phyloP scores from a whole-genome alignment of 108 stramenopile genomes.

The Cylindrotheca closterium region DNA sequence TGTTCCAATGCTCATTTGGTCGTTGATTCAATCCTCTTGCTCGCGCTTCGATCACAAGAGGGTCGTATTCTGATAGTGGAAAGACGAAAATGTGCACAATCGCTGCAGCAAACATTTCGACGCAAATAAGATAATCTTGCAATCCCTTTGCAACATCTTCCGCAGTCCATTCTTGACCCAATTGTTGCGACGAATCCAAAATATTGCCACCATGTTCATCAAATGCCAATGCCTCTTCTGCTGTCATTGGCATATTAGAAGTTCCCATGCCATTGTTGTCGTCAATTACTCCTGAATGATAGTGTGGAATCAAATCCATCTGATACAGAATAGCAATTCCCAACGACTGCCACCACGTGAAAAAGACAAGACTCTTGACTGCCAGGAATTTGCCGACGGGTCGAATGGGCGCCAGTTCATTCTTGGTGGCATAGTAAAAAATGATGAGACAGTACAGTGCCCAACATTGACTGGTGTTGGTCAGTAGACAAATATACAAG shows the following conservation, averaged over 20 bases:
- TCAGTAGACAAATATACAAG: constrained; percentile 85
- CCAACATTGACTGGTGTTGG: constrained; percentile 93
- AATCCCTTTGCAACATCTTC: constrained; percentile 94
- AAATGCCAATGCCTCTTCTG: constrained; percentile 18
- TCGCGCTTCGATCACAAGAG: constrained; percentile 62
- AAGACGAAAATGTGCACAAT: constrained; percentile 94
- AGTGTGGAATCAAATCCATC: constrained; percentile 83
- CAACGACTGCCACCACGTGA: constrained; percentile 95
- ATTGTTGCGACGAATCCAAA: constrained; percentile 14
- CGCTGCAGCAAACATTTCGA: constrained; percentile 96
- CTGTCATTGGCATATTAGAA: constrained; percentile 15
- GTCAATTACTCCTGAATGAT: constrained; percentile 19
- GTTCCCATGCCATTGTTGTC: constrained; percentile 5
- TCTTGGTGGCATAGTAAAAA: constrained; percentile 91
- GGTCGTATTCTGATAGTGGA: constrained; percentile 86
- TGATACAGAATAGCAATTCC: constrained; percentile 80
- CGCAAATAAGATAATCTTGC: constrained; percentile 96
- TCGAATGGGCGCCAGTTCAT: constrained; percentile 85
- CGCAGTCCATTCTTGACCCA: constrained; percentile 59
- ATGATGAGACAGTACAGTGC: constrained; percentile 95
- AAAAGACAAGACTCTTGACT: constrained; percentile 95
- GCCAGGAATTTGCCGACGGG: constrained; percentile 94
- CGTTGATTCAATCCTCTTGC: constrained; percentile 37
- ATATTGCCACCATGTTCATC: constrained; percentile 29
- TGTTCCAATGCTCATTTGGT: constrained; percentile 37